Percentiles rank a stretch among this genome's conserved stretches.
phyloP scores from a whole-genome alignment of 2,329 filamentous ascomycete species.

The Rhexocercosporidium sp. region DNA sequence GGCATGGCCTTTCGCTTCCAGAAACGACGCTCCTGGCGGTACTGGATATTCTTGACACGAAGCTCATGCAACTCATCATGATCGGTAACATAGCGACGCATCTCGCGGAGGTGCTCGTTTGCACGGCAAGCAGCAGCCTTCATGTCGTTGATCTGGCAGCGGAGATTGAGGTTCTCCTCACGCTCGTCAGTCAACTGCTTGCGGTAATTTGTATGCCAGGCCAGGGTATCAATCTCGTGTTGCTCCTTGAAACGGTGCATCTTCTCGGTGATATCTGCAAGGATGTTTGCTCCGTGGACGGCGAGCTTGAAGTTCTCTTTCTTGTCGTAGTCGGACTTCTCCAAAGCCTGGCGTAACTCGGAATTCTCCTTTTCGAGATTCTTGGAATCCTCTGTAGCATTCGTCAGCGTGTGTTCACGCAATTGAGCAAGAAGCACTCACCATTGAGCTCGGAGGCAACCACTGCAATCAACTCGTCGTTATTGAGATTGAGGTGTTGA shows the following conservation, averaged over 20 bases:
- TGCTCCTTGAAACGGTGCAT: constrained; percentile 70
- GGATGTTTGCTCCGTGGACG: constrained; percentile 59
- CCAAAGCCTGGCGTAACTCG: constrained; percentile 64
- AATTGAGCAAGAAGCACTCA: constrained; percentile 41
- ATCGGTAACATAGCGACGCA: constrained; percentile 61
- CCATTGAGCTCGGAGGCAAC: constrained; percentile 63
- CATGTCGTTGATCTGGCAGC: constrained; percentile 72
- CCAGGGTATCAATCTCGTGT: constrained; percentile 63
- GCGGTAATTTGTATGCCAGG: constrained; percentile 71
- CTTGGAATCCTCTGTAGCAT: constrained; percentile 56
- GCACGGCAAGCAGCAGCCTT: constrained; percentile 63
- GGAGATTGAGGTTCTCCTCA: constrained; percentile 65
- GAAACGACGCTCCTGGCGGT: constrained; percentile 64
- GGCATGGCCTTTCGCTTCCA: constrained; percentile 72
- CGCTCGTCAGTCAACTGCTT: constrained; percentile 68
- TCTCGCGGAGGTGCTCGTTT: constrained; percentile 62
- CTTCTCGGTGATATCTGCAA: constrained; percentile 64
- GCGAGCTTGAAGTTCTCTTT: constrained; percentile 64
- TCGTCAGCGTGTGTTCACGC: constrained; percentile 21
- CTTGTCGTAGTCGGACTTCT: constrained; percentile 63
- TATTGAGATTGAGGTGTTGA: constrained; percentile 55
- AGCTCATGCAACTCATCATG: constrained; percentile 59
- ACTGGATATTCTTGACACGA: constrained; percentile 56
- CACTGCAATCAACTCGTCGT: constrained; percentile 62
- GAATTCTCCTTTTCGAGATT: constrained; percentile 68